These are phyloP conservation scores for Heterobasidion annosum DNA, from an alignment of 1,284 basidiomycete species.

Conservation along the genomic window DNA sequence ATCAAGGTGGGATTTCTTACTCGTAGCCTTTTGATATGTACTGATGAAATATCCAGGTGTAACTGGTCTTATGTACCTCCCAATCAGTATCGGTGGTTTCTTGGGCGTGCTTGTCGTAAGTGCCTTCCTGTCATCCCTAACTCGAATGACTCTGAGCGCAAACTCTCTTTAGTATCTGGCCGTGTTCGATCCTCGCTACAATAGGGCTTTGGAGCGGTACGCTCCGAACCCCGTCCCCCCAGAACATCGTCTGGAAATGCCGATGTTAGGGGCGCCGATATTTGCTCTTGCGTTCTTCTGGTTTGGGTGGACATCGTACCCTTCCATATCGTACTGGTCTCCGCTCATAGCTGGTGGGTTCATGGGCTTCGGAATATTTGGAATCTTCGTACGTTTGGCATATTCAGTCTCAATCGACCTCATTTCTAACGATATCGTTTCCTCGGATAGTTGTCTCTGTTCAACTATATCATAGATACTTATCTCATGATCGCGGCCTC, in stretches of 20 bases:
- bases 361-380: constrained; percentile 2
- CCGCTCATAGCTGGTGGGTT: constrained; percentile 1
- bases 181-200: constrained; percentile 47
- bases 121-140: constrained; percentile 14
- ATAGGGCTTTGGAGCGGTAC: constrained; percentile 30
- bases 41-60: constrained; percentile 28
- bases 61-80: constrained; percentile 45
- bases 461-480: constrained; percentile 54
- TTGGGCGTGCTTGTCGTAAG: constrained; percentile 33
- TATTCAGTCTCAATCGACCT: neutral
- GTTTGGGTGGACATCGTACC: constrained; percentile 55
- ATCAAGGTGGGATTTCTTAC: constrained; percentile 20
- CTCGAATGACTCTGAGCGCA: constrained; percentile 10
- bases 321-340: constrained; percentile 1
- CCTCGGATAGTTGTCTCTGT: constrained; percentile 29
- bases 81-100: constrained; percentile 45
- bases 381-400: constrained; percentile 1
- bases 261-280: constrained; percentile 44
- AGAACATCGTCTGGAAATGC: constrained; percentile 53
- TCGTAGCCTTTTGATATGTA: neutral
- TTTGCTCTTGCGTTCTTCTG: constrained; percentile 57
- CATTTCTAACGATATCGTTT: neutral
- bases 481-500: constrained; percentile 49
- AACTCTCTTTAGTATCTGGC: constrained; percentile 34
- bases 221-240: constrained; percentile 53